Conservation (phyloP, 768 basidiomycete genomes). For the Boletus reticuloceps region DNA sequence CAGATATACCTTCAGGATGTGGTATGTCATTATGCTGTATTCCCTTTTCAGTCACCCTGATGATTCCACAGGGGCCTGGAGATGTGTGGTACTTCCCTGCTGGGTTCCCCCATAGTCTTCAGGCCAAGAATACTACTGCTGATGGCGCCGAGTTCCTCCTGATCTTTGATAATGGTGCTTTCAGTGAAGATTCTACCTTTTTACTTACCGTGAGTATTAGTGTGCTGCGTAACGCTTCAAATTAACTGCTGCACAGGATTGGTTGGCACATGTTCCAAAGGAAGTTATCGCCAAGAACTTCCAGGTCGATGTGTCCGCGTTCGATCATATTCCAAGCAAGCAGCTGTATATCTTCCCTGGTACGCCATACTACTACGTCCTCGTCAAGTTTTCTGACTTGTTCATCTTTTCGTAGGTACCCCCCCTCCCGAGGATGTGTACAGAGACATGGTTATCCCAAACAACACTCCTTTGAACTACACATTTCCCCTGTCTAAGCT, state of each 20-base stretch:
- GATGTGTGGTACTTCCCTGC: constrained; percentile 64
- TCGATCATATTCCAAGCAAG: constrained; percentile 51
- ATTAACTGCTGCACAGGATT: constrained; percentile 43
- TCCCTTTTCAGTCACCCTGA: constrained; percentile 18
- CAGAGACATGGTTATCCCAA: constrained; percentile 46
- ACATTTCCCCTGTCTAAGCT: constrained; percentile 54
- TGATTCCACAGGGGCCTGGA: constrained; percentile 24
- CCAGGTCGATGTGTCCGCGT: constrained; percentile 42
- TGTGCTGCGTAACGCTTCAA: background rate
- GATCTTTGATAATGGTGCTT: constrained; percentile 40
- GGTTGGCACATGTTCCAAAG: constrained; percentile 62
- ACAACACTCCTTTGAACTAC: constrained; percentile 49
- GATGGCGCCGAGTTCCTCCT: constrained; percentile 56
- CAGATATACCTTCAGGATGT: constrained; percentile 52
- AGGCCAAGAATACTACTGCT: constrained; percentile 46
- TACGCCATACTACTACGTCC: constrained; percentile 12
- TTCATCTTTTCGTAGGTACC: constrained; percentile 27
- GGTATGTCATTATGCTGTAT: constrained; percentile 32
- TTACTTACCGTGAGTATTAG: constrained; percentile 29
- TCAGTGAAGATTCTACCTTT: constrained; percentile 60
- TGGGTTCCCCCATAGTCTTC: constrained; percentile 54
- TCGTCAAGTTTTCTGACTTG: background rate
- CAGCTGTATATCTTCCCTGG: constrained; percentile 58
- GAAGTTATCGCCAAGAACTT: constrained; percentile 67
- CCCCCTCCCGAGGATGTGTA: constrained; percentile 42